Conservation (phyloP, 495 filamentous ascomycete genomes). For the Aspergillus steynii region DNA sequence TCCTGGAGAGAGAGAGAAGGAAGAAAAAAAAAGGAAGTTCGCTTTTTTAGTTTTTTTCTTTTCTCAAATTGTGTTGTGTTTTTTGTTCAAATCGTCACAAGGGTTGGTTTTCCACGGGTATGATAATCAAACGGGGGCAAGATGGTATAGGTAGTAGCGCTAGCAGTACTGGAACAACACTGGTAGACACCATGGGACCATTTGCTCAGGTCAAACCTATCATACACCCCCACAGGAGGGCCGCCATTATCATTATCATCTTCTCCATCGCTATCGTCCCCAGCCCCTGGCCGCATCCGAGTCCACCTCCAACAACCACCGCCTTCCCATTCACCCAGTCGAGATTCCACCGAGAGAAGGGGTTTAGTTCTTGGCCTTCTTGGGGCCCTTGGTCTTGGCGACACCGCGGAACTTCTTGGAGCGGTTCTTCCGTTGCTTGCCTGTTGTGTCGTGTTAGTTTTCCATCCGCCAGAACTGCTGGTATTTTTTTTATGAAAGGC, state of each 20-base stretch:
- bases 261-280: neutral
- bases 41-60: neutral
- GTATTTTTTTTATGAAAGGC: neutral
- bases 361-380: conserved; percentile 62
- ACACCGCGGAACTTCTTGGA: conserved; percentile 96
- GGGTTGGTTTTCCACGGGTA: neutral
- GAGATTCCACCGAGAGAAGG: conserved; percentile 13
- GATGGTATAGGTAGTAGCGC: neutral
- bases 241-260: neutral
- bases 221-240: neutral
- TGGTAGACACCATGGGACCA: neutral
- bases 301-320: conserved; percentile 7
- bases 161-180: neutral
- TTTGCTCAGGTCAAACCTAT: neutral
- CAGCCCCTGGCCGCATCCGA: neutral
- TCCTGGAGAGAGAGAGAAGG: neutral
- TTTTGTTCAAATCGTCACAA: neutral
- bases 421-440: conserved; percentile 99
- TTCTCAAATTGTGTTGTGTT: neutral
- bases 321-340: conserved; percentile 7
- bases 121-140: neutral
- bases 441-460: conserved; percentile 45
- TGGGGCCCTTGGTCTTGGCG: conserved; percentile 84
- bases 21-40: neutral
- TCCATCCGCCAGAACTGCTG: too few species aligned